Evolutionary conservation across 129 eudicot genomes (phyloP).

Genomic region (Cynara cardunculus): DNA sequence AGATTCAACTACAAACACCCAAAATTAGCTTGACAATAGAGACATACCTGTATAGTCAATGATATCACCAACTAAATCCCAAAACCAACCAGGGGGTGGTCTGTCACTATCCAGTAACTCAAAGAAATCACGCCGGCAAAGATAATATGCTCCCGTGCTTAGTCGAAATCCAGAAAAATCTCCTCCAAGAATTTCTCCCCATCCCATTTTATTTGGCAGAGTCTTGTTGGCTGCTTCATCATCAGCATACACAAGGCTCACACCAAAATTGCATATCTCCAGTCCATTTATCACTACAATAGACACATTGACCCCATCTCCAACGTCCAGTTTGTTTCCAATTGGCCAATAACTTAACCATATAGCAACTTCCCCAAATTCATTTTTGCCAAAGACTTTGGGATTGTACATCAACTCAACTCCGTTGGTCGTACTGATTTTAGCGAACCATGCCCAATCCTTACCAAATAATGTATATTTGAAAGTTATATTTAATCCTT

Average conservation of each 20-base stretch:
- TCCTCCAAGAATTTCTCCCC: slow-evolving; percentile 14
- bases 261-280: slow-evolving; percentile 15
- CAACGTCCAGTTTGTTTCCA: slow-evolving; percentile 11
- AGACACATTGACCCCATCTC: slow-evolving; percentile 18
- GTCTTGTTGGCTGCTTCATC: background rate
- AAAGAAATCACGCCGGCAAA: slow-evolving; percentile 21
- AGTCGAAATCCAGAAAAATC: slow-evolving; percentile 23
- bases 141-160: slow-evolving; percentile 30
- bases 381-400: slow-evolving; percentile 13
- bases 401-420: slow-evolving; percentile 25
- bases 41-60: slow-evolving; percentile 7
- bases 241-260: slow-evolving; percentile 28
- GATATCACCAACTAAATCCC: background rate
- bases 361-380: background rate
- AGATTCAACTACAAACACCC: background rate
- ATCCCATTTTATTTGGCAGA: background rate
- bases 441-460: slow-evolving; percentile 3
- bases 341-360: slow-evolving; percentile 41
- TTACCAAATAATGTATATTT: background rate
- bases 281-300: slow-evolving; percentile 6
- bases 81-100: slow-evolving; percentile 2
- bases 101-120: slow-evolving; percentile 17
- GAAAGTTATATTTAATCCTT: slow-evolving; percentile 4
- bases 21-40: background rate
- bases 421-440: background rate